These are phyloP conservation scores for Phytophthora ramorum DNA, from an alignment of 352 stramenopile species.

Conservation along the genomic window DNA sequence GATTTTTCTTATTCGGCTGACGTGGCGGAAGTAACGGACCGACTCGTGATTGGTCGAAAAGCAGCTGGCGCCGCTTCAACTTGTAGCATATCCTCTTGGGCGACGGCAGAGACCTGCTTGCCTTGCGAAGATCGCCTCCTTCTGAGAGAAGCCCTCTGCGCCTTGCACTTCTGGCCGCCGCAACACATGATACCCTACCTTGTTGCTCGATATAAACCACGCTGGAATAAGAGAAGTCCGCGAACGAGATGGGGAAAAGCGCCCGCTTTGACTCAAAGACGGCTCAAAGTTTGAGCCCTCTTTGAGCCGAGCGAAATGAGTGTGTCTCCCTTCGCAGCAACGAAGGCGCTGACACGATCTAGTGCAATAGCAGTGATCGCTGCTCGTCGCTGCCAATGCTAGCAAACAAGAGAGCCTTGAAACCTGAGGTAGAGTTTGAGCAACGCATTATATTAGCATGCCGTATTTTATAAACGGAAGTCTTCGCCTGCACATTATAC, in stretches of 20 bases:
- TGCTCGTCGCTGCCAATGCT: too few species aligned
- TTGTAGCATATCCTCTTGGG: constrained; percentile 2
- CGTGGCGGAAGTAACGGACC: constrained; percentile 18
- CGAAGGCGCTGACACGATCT: too few species aligned
- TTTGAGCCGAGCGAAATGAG: too few species aligned
- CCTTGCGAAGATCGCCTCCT: too few species aligned
- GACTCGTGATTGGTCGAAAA: constrained; percentile 25
- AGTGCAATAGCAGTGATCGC: too few species aligned
- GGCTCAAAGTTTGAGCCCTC: too few species aligned
- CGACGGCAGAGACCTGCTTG: constrained; percentile 12
- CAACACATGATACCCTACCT: not conserved
- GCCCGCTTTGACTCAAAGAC: too few species aligned
- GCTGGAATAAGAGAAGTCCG: constrained; percentile 18
- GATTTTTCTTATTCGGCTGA: constrained; percentile 44
- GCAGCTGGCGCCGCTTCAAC: constrained; percentile 27
- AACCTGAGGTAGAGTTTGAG: not conserved
- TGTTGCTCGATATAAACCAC: constrained; percentile 21
- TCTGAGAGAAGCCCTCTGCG: too few species aligned
- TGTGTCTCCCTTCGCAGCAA: too few species aligned
- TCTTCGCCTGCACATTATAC: not conserved
- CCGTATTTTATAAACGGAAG: not conserved
- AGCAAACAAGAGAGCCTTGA: not conserved
- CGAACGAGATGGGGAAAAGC: not conserved
- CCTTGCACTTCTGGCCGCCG: too few species aligned
- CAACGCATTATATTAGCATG: not conserved